phyloP scores from a whole-genome alignment of 164 flowering plant genomes.

The Macadamia tetraphylla region DNA sequence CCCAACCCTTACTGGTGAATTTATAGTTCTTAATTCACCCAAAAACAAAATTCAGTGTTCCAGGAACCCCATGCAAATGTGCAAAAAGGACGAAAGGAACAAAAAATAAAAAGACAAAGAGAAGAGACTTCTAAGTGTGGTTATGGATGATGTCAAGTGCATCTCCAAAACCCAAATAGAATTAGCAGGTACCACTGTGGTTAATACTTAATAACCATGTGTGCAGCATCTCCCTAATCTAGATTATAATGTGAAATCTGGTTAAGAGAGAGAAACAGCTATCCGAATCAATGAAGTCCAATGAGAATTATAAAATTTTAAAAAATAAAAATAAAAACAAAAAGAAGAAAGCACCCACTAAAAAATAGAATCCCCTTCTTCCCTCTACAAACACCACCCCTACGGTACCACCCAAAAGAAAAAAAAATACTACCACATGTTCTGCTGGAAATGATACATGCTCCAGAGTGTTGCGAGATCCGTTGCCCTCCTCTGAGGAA shows the following conservation, averaged over 20 bases:
- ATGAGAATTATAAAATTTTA: background rate
- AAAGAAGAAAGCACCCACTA: background rate
- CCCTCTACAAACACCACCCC: slow-evolving; percentile 23
- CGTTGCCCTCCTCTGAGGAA: slow-evolving; percentile 18
- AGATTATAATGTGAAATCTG: background rate
- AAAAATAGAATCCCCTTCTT: slow-evolving; percentile 10
- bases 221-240: background rate
- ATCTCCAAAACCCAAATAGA: too few relatives aligned
- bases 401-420: background rate
- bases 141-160: too few relatives aligned
- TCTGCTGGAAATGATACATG: slow-evolving; percentile 36
- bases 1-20: too few relatives aligned
- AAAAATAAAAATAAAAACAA: too few relatives aligned
- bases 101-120: too few relatives aligned
- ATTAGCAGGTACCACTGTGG: too few relatives aligned
- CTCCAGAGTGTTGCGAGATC: slow-evolving; percentile 19
- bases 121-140: too few relatives aligned
- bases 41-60: too few relatives aligned
- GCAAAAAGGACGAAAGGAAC: too few relatives aligned
- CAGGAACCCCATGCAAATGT: too few relatives aligned
- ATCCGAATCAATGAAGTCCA: background rate
- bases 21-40: too few relatives aligned
- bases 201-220: too few relatives aligned
- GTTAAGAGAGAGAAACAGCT: background rate
- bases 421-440: background rate